Evolutionary conservation across 1,284 basidiomycete species (phyloP).

Genomic region (Omphalotus olearius): DNA sequence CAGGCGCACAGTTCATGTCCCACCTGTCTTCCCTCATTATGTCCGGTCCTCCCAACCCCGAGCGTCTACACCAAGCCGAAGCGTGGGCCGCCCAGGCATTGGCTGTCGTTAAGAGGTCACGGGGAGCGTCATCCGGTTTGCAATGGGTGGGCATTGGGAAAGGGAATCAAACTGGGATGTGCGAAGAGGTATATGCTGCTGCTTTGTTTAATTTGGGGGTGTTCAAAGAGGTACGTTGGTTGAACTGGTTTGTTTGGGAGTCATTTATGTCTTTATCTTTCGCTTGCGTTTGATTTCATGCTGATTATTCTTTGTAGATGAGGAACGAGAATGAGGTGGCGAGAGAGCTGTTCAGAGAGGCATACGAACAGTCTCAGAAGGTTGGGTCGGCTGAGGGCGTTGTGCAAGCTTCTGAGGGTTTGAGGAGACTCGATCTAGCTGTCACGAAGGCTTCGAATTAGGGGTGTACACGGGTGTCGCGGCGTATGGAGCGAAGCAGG

Average conservation of each 20-base stretch:
- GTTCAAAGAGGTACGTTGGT: constrained; percentile 33
- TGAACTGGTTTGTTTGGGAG: background rate
- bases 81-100: constrained; percentile 57
- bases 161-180: constrained; percentile 25
- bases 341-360: constrained; percentile 38
- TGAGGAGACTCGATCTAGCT: constrained; percentile 26
- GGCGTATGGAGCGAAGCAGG: no score
- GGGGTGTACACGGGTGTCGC: no score
- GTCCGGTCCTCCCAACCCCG: constrained; percentile 32
- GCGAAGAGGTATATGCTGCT: constrained; percentile 56
- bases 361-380: constrained; percentile 43
- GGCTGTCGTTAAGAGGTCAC: constrained; percentile 39
- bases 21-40: constrained; percentile 60
- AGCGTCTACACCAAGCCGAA: constrained; percentile 52
- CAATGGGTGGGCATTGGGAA: constrained; percentile 4
- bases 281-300: background rate
- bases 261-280: background rate
- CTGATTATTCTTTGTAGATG: background rate
- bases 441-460: no score
- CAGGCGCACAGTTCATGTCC: constrained; percentile 70
- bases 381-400: constrained; percentile 51
- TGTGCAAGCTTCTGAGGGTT: constrained; percentile 42
- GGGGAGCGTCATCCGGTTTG: constrained; percentile 22
- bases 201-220: constrained; percentile 60
- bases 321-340: constrained; percentile 38